phyloP scores from a whole-genome alignment of 768 basidiomycete species.

The Termitomyces eurrhizus region DNA sequence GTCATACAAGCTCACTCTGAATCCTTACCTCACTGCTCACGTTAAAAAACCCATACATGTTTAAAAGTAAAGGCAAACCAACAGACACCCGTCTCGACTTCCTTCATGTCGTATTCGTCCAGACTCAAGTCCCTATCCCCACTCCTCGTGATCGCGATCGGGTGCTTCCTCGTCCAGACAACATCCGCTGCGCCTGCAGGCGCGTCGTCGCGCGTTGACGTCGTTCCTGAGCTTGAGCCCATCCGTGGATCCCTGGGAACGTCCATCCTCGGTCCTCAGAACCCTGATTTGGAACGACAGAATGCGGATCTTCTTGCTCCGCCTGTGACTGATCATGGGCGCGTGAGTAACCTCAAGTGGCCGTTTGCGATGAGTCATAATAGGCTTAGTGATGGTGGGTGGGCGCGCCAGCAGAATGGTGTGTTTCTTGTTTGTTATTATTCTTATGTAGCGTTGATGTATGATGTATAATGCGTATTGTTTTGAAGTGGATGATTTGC shows the following conservation, averaged over 20 bases:
- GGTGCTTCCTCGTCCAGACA: neutral
- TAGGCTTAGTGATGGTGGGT: conserved; percentile 58
- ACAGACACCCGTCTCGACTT: no score
- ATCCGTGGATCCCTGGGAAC: conserved; percentile 42
- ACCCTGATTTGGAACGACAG: conserved; percentile 49
- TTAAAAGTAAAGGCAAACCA: no score
- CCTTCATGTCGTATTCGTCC: conserved; percentile 4
- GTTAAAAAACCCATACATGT: no score
- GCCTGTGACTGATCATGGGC: conserved; percentile 59
- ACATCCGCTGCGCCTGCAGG: conserved; percentile 6
- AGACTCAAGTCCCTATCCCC: neutral
- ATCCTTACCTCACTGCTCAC: no score
- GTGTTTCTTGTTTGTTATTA: neutral
- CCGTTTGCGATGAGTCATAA: conserved; percentile 59
- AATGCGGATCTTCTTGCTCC: conserved; percentile 57
- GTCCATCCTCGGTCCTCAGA: conserved; percentile 52
- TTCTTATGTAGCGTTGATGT: no score
- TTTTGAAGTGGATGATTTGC: conserved; percentile 40
- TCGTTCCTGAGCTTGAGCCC: conserved; percentile 34
- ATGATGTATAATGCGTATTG: no score
- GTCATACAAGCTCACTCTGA: no score
- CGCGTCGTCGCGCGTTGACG: no score
- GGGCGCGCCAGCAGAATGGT: conserved; percentile 61
- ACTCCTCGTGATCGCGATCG: neutral
- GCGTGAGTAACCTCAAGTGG: conserved; percentile 60